Evolutionary conservation across 23 red algal genomes (phyloP), one percentile per base, ranked within the genome.

Genomic region (Gracilaria vermiculophylla): DNA sequence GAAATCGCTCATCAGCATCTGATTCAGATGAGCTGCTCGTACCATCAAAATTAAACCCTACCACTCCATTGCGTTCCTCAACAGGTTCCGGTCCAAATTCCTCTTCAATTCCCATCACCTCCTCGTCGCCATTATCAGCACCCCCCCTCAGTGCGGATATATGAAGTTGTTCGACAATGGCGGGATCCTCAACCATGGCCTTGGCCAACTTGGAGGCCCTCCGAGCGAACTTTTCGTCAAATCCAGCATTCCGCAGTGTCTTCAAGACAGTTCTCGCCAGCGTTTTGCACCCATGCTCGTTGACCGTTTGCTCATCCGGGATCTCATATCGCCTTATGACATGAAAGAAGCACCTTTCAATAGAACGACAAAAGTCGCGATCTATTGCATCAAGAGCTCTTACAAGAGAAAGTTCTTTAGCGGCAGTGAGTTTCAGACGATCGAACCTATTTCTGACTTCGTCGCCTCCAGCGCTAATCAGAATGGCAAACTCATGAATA

Each of bases 331-430:
- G 7, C 17, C 64, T 69, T 48, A 73, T 25, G 32, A 48, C 60
- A 66, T 85, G 81, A 36, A 73, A 85, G 62, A 65, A 43, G 58
- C 43, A 48, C 27, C 50, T 62, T 44, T 85, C 57, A 55, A 85
- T 71, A 13, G 57, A 48, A 48, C 62, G 61, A 43, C 81, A 85
- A 29, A 85, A 53, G 31, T 44, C 13, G 16, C 20, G 14, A 16
- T 66, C 48, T 28, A 45, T 48, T 17, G 23, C 15, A 17, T 70
- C 62, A 29, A 28, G 27, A 17, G 40, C 62, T 48, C 40, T 69
- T 1, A 60, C 7, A 0, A 60, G 17, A 10, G 48, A 65, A 0
- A 31, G 57, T n/a, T 62, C 32, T 2, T 34, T 25, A 16, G 8
- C 1, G 8, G 47, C 33, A 19, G 43, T 32, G 15, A 17, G 28